Evolutionary conservation across 2,329 filamentous ascomycete genomes (phyloP).

Genomic region (Alternaria metachromatica): DNA sequence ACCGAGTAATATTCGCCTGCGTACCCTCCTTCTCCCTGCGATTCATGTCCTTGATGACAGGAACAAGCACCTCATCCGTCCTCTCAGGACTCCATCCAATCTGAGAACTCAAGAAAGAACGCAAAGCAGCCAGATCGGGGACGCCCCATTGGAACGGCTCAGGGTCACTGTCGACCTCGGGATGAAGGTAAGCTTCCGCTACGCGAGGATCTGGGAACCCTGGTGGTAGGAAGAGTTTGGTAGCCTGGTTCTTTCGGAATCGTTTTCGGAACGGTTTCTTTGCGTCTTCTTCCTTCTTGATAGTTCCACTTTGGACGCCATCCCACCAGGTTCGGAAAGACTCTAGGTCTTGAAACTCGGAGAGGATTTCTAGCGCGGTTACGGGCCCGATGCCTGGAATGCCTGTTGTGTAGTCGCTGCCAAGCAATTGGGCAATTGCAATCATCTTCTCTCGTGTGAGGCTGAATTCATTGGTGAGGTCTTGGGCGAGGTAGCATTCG

Average conservation of each 20-base stretch:
- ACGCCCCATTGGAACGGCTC: conserved; percentile 94
- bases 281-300: conserved; percentile 64
- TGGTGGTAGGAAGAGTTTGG: conserved; percentile 84
- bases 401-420: conserved; percentile 94
- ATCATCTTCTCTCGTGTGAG: conserved; percentile 88
- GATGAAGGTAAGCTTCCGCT: conserved; percentile 80
- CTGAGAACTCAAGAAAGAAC: conserved; percentile 85
- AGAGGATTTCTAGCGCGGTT: conserved; percentile 90
- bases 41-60: conserved; percentile 96
- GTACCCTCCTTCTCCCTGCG: conserved; percentile 85
- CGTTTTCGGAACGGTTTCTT: conserved; percentile 77
- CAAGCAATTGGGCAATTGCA: conserved; percentile 85
- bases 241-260: conserved; percentile 78
- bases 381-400: conserved; percentile 91
- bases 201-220: conserved; percentile 81
- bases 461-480: conserved; percentile 88
- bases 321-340: conserved; percentile 89
- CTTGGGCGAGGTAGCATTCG: conserved; percentile 86
- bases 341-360: conserved; percentile 80
- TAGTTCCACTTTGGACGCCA: conserved; percentile 72
- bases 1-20: conserved; percentile 94
- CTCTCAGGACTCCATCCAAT: conserved; percentile 92
- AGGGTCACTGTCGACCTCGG: conserved; percentile 80
- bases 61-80: conserved; percentile 94
- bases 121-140: conserved; percentile 84